These are phyloP conservation scores for Neospermospora avenae DNA, from an alignment of 2,329 filamentous ascomycete species.

Conservation along the genomic window DNA sequence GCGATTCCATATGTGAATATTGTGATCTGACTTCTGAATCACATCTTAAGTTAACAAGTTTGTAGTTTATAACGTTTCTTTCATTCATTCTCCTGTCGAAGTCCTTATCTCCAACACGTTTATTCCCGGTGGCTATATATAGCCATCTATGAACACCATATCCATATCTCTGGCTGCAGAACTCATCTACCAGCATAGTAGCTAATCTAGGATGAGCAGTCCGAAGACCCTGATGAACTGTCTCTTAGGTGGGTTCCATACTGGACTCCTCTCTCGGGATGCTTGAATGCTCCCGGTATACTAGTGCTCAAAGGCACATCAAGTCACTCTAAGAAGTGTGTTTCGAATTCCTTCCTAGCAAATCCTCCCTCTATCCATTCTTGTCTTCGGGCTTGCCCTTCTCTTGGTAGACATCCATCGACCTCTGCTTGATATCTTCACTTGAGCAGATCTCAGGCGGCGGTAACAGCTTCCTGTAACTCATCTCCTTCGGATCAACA, in stretches of 20 bases:
- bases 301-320: neutral
- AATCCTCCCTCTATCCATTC: neutral
- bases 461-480: constrained; percentile 43
- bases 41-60: neutral
- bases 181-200: neutral
- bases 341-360: neutral
- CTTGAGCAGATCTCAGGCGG: constrained; percentile 44
- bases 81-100: neutral
- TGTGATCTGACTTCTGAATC: neutral
- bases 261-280: neutral
- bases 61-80: constrained; percentile 1
- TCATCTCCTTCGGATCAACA: constrained; percentile 40
- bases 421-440: constrained; percentile 35
- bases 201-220: neutral
- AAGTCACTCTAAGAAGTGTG: neutral
- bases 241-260: no score
- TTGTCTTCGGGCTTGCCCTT: constrained; percentile 14
- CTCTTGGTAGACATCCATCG: constrained; percentile 18
- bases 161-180: neutral
- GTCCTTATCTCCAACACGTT: constrained; percentile 12
- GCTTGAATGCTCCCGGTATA: neutral
- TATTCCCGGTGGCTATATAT: no score
- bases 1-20: neutral
- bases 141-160: neutral
- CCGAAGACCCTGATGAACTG: neutral